These are phyloP conservation scores for Syncephalis plumigaleata DNA, from an alignment of 371 early-diverging fungal species.

Conservation along the genomic window DNA sequence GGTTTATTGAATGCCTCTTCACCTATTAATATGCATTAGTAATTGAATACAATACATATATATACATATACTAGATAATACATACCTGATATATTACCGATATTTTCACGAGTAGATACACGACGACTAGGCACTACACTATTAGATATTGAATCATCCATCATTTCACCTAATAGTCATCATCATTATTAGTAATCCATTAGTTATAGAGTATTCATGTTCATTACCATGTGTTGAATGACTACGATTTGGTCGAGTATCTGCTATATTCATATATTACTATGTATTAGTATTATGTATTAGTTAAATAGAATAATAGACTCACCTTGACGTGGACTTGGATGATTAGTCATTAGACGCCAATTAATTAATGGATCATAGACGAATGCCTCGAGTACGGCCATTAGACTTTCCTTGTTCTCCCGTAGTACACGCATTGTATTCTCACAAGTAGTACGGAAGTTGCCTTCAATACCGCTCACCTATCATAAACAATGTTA, in stretches of 20 bases:
- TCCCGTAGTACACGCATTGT: constrained; percentile 92
- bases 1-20: constrained; percentile 7
- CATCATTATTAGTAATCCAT: background rate
- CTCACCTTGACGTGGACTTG: constrained; percentile 12
- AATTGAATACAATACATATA: too few species aligned
- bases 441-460: constrained; percentile 87
- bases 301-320: too few species aligned
- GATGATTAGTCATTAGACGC: constrained; percentile 31
- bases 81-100: background rate
- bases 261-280: background rate
- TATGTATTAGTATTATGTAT: too few species aligned
- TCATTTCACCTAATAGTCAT: background rate
- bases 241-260: background rate
- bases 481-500: constrained; percentile 1
- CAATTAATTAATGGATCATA: constrained; percentile 96
- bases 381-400: constrained; percentile 95
- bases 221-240: background rate
- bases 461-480: constrained; percentile 90
- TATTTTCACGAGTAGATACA: background rate
- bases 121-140: background rate
- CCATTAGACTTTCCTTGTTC: constrained; percentile 95
- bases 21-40: background rate
- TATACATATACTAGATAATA: background rate
- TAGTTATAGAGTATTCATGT: background rate
- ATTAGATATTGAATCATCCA: constrained; percentile 1